Evolutionary conservation across 2,329 filamentous ascomycete genomes (phyloP).

Genomic region (Orbilia blumenaviensis): DNA sequence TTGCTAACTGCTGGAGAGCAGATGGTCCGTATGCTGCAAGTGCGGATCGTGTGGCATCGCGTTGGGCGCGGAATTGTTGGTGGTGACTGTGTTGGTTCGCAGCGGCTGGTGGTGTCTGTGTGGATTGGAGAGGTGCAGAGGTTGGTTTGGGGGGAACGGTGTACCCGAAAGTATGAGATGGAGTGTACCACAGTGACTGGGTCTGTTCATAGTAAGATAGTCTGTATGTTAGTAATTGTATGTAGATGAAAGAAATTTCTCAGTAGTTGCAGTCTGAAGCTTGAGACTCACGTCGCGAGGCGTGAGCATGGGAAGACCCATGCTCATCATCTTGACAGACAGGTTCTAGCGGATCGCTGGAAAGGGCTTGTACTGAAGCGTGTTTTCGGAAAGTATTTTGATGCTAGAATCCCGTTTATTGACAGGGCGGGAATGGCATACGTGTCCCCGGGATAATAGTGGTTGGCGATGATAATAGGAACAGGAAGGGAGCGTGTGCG

Average conservation of each 20-base stretch:
- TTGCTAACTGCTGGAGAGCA: conserved; percentile 60
- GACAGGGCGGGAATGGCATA: too few species aligned
- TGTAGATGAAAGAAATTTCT: too few species aligned
- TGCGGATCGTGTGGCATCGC: conserved; percentile 57
- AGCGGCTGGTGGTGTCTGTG: conserved; percentile 54
- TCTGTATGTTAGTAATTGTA: too few species aligned
- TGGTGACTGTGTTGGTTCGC: conserved; percentile 53
- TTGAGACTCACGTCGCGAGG: conserved; percentile 72
- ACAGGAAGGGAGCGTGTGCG: background rate
- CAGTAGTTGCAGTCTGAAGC: too few species aligned
- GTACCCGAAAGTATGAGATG: conserved; percentile 66
- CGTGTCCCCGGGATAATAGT: background rate
- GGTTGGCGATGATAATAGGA: background rate
- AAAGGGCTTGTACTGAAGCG: too few species aligned
- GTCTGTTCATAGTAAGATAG: conserved; percentile 70
- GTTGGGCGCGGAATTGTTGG: conserved; percentile 52
- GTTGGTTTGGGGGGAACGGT: conserved; percentile 59
- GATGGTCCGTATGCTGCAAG: conserved; percentile 56
- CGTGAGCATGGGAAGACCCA: conserved; percentile 63
- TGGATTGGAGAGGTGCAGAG: conserved; percentile 57
- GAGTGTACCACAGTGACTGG: conserved; percentile 77
- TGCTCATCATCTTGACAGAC: conserved; percentile 37
- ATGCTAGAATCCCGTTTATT: background rate
- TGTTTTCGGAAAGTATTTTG: too few species aligned
- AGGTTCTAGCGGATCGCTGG: too few species aligned